Conservation (phyloP, 2,329 filamentous ascomycete genomes). For the Cercospora sojina region DNA sequence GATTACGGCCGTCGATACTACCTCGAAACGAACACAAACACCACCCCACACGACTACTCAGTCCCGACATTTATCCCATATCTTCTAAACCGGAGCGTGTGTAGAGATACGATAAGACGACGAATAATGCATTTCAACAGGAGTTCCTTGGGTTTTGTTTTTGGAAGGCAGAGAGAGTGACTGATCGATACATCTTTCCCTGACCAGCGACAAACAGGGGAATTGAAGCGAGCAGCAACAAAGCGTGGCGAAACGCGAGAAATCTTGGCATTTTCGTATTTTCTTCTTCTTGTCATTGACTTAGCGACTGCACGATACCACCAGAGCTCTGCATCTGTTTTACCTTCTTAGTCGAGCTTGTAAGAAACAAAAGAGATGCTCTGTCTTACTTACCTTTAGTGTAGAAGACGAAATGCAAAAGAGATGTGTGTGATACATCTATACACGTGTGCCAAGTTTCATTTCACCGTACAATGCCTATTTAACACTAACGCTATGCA, state of each 20-base stretch:
- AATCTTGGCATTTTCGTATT: conserved; percentile 8
- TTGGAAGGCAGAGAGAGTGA: neutral
- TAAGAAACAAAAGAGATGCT: neutral
- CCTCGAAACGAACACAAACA: neutral
- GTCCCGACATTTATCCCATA: neutral
- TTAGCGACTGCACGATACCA: conserved; percentile 21
- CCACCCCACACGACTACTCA: neutral
- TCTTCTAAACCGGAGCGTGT: neutral
- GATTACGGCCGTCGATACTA: neutral
- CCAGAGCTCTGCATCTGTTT: conserved; percentile 12
- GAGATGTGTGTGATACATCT: neutral
- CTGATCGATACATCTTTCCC: neutral
- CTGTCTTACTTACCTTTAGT: neutral
- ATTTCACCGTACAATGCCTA: neutral
- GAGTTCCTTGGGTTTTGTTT: conserved; percentile 4
- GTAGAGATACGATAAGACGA: conserved; percentile 12
- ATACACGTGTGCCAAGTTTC: neutral
- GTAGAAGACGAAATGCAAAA: neutral
- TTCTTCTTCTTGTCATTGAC: conserved; percentile 5
- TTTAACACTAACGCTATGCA: neutral
- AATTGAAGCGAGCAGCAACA: neutral
- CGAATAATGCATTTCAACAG: conserved; percentile 8
- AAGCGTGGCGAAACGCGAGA: neutral
- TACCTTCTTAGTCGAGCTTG: neutral
- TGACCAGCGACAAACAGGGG: neutral